Percentiles rank a stretch among this genome's conserved stretches.
Evolutionary conservation across 176 grass and related monocot genomes (phyloP).

Genomic region (Oropetium thomaeum): DNA sequence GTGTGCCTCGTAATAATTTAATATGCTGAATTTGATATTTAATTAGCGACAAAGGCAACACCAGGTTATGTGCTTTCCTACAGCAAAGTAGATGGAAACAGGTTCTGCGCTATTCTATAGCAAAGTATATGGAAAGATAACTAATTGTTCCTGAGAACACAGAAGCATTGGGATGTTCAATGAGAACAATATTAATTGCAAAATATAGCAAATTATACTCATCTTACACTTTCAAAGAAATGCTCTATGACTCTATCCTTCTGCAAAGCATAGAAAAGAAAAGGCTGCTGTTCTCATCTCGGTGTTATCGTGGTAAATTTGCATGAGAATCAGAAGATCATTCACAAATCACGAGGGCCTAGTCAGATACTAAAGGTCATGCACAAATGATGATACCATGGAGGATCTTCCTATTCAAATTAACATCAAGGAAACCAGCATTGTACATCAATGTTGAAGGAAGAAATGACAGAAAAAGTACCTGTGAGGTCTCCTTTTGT

Average conservation of each 20-base stretch:
- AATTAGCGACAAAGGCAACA: not conserved
- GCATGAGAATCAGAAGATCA: not conserved
- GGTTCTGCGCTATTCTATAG: not conserved
- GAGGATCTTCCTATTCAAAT: not conserved
- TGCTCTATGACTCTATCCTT: not conserved
- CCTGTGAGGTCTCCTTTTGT: slow-evolving; percentile 69
- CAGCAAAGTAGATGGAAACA: not conserved
- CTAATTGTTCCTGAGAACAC: not conserved
- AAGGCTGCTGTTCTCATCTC: not conserved
- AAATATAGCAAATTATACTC: not conserved
- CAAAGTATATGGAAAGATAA: not conserved
- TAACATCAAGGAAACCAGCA: slow-evolving; percentile 3
- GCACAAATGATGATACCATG: not conserved
- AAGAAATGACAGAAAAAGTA: slow-evolving; percentile 27
- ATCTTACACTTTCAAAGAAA: not conserved
- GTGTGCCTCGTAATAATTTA: not conserved
- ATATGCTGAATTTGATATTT: not conserved
- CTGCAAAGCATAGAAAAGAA: not conserved
- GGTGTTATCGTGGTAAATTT: not conserved
- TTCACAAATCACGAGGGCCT: not conserved
- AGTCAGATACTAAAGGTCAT: not conserved
- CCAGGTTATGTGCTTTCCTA: not conserved
- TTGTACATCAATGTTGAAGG: not conserved
- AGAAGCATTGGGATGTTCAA: not conserved
- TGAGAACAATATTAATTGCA: too few species aligned